Conservation (phyloP, 306 rosid genomes). For the Mucuna pruriens region DNA sequence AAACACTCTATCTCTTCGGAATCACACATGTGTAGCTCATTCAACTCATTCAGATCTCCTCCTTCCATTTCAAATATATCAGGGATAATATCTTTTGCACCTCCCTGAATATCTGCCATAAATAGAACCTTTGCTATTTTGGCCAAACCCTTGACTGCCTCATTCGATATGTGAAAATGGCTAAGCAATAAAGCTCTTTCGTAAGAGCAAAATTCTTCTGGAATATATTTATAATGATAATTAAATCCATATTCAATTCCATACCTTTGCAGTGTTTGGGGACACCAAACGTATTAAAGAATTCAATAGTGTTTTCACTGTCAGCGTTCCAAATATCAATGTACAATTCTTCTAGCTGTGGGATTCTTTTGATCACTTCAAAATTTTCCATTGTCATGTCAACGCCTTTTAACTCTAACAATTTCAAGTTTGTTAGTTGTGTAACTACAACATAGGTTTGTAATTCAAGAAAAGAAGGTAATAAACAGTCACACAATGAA, state of each 20-base stretch:
- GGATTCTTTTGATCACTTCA: background rate
- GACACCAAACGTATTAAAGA: background rate
- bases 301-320: background rate
- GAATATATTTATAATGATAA: no score
- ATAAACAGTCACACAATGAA: background rate
- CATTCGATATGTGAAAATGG: background rate
- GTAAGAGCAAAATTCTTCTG: no score
- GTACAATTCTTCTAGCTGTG: background rate
- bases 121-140: conserved; percentile 17
- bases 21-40: background rate
- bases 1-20: conserved; percentile 9
- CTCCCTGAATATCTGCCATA: background rate
- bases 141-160: background rate
- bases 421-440: background rate
- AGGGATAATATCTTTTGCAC: conserved; percentile 34
- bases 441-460: background rate
- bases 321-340: background rate
- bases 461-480: background rate
- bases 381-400: background rate
- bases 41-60: conserved; percentile 21
- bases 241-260: no score
- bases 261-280: background rate
- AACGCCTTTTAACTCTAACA: background rate
- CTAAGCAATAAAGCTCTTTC: background rate
- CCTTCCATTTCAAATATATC: background rate